Conservation (phyloP, 768 basidiomycete genomes). For the Suillus hirtellus region DNA sequence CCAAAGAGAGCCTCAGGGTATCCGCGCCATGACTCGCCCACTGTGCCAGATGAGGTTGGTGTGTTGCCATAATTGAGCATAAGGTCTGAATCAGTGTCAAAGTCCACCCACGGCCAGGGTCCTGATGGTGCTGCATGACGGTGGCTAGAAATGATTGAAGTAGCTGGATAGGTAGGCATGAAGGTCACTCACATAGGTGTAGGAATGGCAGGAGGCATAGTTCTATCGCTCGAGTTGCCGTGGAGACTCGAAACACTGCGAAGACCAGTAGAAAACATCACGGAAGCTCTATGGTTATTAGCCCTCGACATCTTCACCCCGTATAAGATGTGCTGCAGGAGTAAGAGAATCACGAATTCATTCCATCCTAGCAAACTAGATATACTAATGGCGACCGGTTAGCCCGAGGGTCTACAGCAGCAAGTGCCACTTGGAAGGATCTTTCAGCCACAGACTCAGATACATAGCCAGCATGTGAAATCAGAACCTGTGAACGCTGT, state of each 20-base stretch:
- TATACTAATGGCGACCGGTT: not conserved
- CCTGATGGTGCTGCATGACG: conserved; percentile 41
- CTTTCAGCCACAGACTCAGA: not conserved
- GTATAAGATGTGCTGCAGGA: not conserved
- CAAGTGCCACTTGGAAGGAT: not conserved
- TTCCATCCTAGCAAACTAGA: not conserved
- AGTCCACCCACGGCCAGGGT: conserved; percentile 45
- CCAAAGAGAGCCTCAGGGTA: conserved; percentile 50
- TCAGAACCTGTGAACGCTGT: too few relatives aligned
- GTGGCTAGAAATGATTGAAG: conserved; percentile 19
- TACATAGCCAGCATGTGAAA: too few relatives aligned
- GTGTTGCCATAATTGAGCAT: not conserved
- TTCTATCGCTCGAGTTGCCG: not conserved
- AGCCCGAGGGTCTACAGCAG: not conserved
- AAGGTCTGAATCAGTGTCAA: conserved; percentile 28
- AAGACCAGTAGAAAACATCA: not conserved
- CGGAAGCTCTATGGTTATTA: not conserved
- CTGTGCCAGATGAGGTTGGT: not conserved
- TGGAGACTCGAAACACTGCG: not conserved
- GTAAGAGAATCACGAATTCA: not conserved
- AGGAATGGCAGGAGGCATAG: conserved; percentile 2
- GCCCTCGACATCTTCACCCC: not conserved
- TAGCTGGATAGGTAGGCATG: not conserved
- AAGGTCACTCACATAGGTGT: conserved; percentile 2
- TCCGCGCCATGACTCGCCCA: conserved; percentile 22